Evolutionary conservation across 2,329 filamentous ascomycete genomes (phyloP).

Genomic region (Lithohypha guttulata): DNA sequence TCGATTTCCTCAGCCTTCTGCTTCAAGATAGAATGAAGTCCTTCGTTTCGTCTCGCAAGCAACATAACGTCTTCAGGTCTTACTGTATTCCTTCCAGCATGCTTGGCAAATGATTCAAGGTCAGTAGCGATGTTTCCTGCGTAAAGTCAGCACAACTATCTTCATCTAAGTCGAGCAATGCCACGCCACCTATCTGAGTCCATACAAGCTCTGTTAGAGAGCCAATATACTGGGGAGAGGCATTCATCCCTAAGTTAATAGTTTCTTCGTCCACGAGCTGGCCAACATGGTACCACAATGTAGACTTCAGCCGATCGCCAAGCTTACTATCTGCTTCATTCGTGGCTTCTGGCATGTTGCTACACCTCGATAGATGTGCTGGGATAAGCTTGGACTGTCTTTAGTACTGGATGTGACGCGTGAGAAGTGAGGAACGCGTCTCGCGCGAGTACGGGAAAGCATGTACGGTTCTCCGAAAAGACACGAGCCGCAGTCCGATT

Average conservation of each 20-base stretch:
- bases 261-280: slow-evolving; percentile 83
- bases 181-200: slow-evolving; percentile 62
- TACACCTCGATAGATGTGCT: too few species aligned
- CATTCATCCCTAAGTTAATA: slow-evolving; percentile 62
- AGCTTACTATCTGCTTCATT: background rate
- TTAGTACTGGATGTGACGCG: too few species aligned
- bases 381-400: too few species aligned
- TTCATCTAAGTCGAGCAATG: background rate
- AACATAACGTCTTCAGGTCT: slow-evolving; percentile 81
- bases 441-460: background rate
- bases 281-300: slow-evolving; percentile 73
- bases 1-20: slow-evolving; percentile 17
- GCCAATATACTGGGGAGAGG: slow-evolving; percentile 84
- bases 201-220: slow-evolving; percentile 77
- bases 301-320: slow-evolving; percentile 66
- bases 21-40: slow-evolving; percentile 61
- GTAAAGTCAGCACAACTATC: background rate
- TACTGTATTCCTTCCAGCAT: slow-evolving; percentile 71
- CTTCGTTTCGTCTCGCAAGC: slow-evolving; percentile 75
- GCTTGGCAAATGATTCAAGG: slow-evolving; percentile 56
- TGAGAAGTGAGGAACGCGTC: too few species aligned
- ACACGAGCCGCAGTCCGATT: background rate
- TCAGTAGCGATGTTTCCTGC: slow-evolving; percentile 47
- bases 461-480: background rate
- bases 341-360: slow-evolving; percentile 2